phyloP scores from a whole-genome alignment of 805 yeast genomes.

The Metschnikowia gelsemii region DNA sequence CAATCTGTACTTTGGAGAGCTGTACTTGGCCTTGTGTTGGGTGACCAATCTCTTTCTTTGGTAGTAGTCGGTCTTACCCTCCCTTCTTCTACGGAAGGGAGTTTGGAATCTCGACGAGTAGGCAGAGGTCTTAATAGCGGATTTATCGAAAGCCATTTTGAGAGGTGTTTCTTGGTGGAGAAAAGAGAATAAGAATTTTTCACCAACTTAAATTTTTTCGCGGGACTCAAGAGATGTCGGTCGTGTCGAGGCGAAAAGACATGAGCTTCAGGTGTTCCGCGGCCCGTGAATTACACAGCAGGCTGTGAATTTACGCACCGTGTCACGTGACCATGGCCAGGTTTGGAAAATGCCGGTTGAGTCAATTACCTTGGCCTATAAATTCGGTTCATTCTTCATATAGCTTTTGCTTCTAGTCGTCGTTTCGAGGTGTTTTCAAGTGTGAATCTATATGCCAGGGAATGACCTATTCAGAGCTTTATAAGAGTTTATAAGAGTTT shows the following conservation, averaged over 20 bases:
- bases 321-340: too few relatives aligned
- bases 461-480: too few relatives aligned
- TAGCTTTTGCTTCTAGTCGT: too few relatives aligned
- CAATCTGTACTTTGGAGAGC: conserved; percentile 98
- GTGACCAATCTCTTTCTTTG: conserved; percentile 99
- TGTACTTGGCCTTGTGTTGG: conserved; percentile 99
- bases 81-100: conserved; percentile 99
- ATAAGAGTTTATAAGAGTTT: too few relatives aligned
- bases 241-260: conserved; percentile 11
- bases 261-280: not conserved
- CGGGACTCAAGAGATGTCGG: conserved; percentile 11
- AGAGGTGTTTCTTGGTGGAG: conserved; percentile 5
- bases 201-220: not conserved
- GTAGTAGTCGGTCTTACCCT: conserved; percentile 99
- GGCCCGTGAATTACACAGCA: not conserved
- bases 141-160: conserved; percentile 75
- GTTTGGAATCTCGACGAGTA: conserved; percentile 99
- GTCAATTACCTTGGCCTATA: too few relatives aligned
- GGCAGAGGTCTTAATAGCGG: conserved; percentile 73
- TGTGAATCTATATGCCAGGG: too few relatives aligned
- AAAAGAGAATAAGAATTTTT: conserved; percentile 3
- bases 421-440: too few relatives aligned
- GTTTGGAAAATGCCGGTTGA: too few relatives aligned
- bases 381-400: too few relatives aligned
- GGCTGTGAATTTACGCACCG: not conserved